phyloP scores from a whole-genome alignment of 2,329 filamentous ascomycete genomes.

The Aspergillus calidoustus region DNA sequence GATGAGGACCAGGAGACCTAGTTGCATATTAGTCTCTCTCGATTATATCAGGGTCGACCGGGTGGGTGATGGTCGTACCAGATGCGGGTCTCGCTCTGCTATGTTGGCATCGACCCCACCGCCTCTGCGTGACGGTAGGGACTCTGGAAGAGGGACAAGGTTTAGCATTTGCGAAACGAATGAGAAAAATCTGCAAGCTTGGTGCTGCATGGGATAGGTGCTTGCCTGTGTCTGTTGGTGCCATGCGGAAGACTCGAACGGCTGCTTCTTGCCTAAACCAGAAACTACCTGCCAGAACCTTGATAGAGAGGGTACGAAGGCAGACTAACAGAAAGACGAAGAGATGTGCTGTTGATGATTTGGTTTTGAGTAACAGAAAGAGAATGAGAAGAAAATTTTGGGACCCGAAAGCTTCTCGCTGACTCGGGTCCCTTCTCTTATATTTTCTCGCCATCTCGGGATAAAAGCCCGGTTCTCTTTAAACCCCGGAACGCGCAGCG shows the following conservation, averaged over 20 bases:
- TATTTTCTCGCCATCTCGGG: background rate
- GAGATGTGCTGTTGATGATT: background rate
- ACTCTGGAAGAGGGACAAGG: background rate
- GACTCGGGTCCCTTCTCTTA: background rate
- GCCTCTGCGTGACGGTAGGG: background rate
- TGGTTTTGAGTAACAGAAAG: background rate
- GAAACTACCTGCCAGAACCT: background rate
- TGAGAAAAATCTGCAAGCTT: background rate
- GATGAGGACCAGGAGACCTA: slow-evolving; percentile 32
- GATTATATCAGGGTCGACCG: background rate
- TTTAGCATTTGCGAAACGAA: background rate
- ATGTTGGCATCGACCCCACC: background rate
- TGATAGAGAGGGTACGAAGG: background rate
- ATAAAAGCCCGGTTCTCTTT: background rate
- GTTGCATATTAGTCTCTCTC: background rate
- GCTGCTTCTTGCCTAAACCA: background rate
- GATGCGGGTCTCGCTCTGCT: background rate
- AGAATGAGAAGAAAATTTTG: background rate
- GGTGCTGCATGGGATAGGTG: background rate
- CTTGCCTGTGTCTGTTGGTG: background rate
- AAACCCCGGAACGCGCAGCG: background rate
- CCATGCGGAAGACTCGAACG: background rate
- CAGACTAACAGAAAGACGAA: background rate
- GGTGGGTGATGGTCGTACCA: background rate
- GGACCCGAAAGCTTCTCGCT: background rate